Evolutionary conservation across 768 basidiomycete species (phyloP), one percentile per base, ranked within the genome.

Genomic region (Cyclocybe cylindracea): DNA sequence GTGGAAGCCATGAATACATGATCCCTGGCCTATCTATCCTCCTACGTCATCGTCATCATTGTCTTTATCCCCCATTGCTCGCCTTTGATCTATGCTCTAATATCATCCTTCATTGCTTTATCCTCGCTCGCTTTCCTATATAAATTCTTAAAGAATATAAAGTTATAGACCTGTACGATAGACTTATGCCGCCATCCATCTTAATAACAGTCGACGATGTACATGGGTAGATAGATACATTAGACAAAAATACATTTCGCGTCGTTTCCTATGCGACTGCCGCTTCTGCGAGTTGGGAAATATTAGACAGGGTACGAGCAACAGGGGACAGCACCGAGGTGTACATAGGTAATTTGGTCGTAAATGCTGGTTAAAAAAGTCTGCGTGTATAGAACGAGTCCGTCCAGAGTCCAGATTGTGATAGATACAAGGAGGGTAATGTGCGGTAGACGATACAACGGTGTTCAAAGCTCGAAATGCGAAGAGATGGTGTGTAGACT

Each of bases 1-100:
- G 88, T 91, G 88, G 89, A 79, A 74, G 46, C 88, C 89, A 24
- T 24, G 24, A 24, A 24, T 24, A 24, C 24, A 10, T 61, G 43
- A 56, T 24, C 42, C n/a, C n/a, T 50, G 2, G 31, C 29, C 24
- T 10, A 38, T 35, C 43, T 47, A 41, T 46, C 6, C 19, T 42
- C 34, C 10, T 18, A 10, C n/a, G 7, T 14, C n/a, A 24, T 11
- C 47, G 46, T 7, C 14, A 9, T 35, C 42, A 2, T n/a, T 48
- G 14, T 41, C 35, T 9, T 45, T 32, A 33, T 46, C 13, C 7
- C 40, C 39, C 19, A 24, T 39, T 14, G 14, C 16, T n/a, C 40
- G 24, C 40, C 13, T 42, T 42, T 24, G 24, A 24, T 24, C 24
- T 24, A 24, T 24, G 24, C 24, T 24, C 24, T 24, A 3, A 24